Percentiles rank a stretch among this genome's conserved stretches.
Evolutionary conservation across 192 early-diverging fungal genomes (phyloP).

Genomic region (Backusella mclennaniae): DNA sequence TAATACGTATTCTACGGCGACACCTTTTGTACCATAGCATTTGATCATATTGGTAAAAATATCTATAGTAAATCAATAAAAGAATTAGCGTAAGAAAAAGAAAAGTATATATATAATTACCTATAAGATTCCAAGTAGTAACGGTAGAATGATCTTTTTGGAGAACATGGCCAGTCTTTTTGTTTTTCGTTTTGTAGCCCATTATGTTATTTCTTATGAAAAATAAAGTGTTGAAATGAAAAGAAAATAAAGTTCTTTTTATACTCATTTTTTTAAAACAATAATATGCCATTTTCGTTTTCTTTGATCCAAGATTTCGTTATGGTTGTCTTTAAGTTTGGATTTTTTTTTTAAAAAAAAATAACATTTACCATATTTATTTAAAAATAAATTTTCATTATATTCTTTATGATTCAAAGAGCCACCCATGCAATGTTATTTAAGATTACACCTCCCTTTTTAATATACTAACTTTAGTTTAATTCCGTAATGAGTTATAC

Average conservation of each 20-base stretch:
- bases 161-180: no score
- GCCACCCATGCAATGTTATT: neutral
- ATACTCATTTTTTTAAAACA: neutral
- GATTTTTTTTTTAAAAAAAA: neutral
- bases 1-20: no score
- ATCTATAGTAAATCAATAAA: neutral
- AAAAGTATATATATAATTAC: neutral
- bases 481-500: neutral
- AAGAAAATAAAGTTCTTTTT: neutral
- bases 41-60: no score
- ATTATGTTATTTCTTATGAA: neutral
- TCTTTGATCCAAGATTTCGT: neutral
- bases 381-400: no score
- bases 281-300: neutral
- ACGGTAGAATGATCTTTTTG: neutral
- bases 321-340: neutral
- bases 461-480: neutral
- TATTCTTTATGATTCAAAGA: neutral
- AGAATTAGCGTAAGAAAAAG: neutral
- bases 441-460: neutral
- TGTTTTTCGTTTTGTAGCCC: neutral
- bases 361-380: neutral
- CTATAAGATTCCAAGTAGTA: neutral
- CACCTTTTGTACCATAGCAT: no score
- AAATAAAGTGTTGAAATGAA: neutral